phyloP scores from a whole-genome alignment of 2,329 filamentous ascomycete species.

The Cladobotryum mycophilum region DNA sequence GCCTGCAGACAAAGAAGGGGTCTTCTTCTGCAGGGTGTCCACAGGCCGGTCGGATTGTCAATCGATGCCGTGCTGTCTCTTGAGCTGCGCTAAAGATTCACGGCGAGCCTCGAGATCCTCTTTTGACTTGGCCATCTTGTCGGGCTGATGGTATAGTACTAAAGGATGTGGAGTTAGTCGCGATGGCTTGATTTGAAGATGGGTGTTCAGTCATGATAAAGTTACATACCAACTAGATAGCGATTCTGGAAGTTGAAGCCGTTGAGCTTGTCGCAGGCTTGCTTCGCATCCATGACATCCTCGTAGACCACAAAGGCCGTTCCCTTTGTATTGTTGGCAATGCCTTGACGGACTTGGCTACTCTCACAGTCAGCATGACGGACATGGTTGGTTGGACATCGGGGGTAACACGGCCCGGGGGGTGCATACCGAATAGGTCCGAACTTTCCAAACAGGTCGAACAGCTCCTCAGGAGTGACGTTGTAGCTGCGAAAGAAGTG shows the following conservation, averaged over 20 bases:
- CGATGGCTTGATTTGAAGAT: neutral
- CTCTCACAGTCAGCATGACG: slow-evolving; percentile 4
- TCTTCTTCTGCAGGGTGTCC: slow-evolving; percentile 41
- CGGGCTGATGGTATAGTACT: slow-evolving; percentile 61
- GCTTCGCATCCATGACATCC: slow-evolving; percentile 97
- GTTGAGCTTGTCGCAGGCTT: slow-evolving; percentile 98
- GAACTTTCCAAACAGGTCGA: slow-evolving; percentile 98
- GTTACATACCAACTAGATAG: slow-evolving; percentile 82
- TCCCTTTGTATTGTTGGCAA: slow-evolving; percentile 94
- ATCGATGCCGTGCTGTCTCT: slow-evolving; percentile 97
- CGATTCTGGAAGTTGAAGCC: slow-evolving; percentile 99
- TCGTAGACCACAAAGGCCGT: slow-evolving; percentile 99
- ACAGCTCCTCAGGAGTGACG: slow-evolving; percentile 95
- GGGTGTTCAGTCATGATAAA: neutral
- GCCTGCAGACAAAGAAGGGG: slow-evolving; percentile 49
- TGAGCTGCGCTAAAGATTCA: slow-evolving; percentile 96
- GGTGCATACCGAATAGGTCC: slow-evolving; percentile 78
- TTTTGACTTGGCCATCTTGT: slow-evolving; percentile 73
- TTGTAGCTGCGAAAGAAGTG: slow-evolving; percentile 73
- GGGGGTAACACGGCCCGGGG: slow-evolving; percentile 9
- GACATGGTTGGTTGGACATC: slow-evolving; percentile 10
- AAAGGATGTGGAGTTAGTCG: neutral
- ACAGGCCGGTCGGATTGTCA: slow-evolving; percentile 75
- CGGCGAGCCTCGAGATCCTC: slow-evolving; percentile 90
- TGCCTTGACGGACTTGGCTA: slow-evolving; percentile 97